Base-by-base conservation (phyloP, 164 flowering plant genomes). In the Stephania cephalantha region DNA sequence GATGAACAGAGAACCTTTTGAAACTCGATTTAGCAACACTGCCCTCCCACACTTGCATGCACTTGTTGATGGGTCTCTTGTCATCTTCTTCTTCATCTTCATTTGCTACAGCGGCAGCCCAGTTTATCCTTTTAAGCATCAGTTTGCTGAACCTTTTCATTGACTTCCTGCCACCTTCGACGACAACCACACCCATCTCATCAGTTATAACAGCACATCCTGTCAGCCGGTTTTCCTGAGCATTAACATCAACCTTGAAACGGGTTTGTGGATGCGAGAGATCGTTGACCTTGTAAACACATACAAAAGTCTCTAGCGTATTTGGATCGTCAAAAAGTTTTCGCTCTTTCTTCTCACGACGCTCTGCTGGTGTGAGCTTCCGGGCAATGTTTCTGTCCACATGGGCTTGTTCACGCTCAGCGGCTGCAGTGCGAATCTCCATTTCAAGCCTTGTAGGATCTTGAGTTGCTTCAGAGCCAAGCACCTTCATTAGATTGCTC, bases 341-440 rank as follows among this genome's bases (percentile, higher is more conserved):
- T 81, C 89, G 88, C 79, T 93, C 97, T 81, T 95, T 95, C 94
- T 95, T 93, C 75, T 91, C 97, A 20, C 99, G 91, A 25, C 95
- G 97, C 80, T 95, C 99, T 22, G 92, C 94, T 42, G 99, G 99
- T 45, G 99, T 95, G 69, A 94, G 97, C 81, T 95, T 95, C 5
- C 98, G 89, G 15, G 99, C 98, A 76, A 88, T 86, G 71, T 95
- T 95, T 79, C 99, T 88, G 72, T 95, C 99, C 9, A 90, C 88
- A 72, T 95, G 99, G 66, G 99, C 99, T 79, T 92, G 98, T 75
- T 95, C 99, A 78, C 99, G 92, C 83, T 95, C 99, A 79, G 97
- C 97, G 76, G 99, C 99, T 71, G 99, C 99, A 78, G 83, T 88
- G 31, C 98, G 83, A 58, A 95, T 90, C 77, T 95, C 97, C 94